Conservation (phyloP, 768 basidiomycete genomes). For the Mycena alexandri region DNA sequence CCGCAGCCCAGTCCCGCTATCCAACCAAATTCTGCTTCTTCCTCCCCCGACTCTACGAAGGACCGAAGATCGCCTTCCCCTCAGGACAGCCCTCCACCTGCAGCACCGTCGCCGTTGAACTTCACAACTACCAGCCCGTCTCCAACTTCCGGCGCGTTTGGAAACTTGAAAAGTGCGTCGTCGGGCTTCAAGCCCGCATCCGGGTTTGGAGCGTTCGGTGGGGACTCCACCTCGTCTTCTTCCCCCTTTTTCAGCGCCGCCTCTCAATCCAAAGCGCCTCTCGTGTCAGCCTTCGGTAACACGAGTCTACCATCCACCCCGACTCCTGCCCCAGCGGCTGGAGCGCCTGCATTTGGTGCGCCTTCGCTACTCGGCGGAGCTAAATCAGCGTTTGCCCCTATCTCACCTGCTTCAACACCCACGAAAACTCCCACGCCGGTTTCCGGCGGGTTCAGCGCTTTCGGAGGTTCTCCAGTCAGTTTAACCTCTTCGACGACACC, state of each 20-base stretch:
- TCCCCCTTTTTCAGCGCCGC: slow-evolving; percentile 69
- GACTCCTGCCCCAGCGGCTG: slow-evolving; percentile 39
- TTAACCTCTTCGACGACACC: slow-evolving; percentile 58
- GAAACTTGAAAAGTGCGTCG: slow-evolving; percentile 51
- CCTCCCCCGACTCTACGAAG: slow-evolving; percentile 40
- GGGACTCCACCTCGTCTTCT: slow-evolving; percentile 50
- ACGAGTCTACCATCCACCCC: slow-evolving; percentile 30
- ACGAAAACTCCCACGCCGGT: slow-evolving; percentile 44
- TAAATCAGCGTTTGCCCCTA: slow-evolving; percentile 49
- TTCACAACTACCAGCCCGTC: slow-evolving; percentile 43
- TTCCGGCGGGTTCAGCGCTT: slow-evolving; percentile 64
- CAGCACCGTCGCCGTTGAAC: slow-evolving; percentile 37
- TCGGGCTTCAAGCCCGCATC: slow-evolving; percentile 55
- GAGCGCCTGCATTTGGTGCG: slow-evolving; percentile 54
- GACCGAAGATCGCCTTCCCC: slow-evolving; percentile 34
- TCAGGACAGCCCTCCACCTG: slow-evolving; percentile 31
- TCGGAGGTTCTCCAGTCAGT: slow-evolving; percentile 56
- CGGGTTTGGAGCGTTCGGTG: slow-evolving; percentile 59
- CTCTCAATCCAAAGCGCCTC: slow-evolving; percentile 45
- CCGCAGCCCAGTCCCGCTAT: slow-evolving; percentile 21
- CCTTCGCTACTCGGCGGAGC: slow-evolving; percentile 51
- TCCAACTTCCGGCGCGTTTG: slow-evolving; percentile 52
- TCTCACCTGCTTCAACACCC: slow-evolving; percentile 38
- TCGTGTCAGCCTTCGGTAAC: slow-evolving; percentile 53
- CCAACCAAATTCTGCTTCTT: slow-evolving; percentile 35